Evolutionary conservation across 352 stramenopile species (phyloP), one percentile per base, ranked within the genome.

Genomic region (Globisporangium heterothallicum): DNA sequence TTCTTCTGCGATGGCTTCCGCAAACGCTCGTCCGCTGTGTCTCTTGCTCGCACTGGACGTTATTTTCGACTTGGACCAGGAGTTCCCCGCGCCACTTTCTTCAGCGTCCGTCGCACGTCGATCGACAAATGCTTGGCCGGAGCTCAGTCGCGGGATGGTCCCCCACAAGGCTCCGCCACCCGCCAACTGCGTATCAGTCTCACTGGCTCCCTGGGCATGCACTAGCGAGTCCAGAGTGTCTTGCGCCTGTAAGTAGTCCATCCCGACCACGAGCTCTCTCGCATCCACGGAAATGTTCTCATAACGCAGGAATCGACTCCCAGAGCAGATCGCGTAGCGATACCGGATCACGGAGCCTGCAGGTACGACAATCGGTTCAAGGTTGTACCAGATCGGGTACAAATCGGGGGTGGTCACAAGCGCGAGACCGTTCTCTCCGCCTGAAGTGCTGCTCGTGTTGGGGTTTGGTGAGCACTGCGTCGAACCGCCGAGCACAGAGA

Each of bases 341-440:
- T 96, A 96, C 19, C 64, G 76, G 38, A 95, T 73, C 19, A 77
- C 69, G 2, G 79, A 70, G 26, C 70, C 79, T 0, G 76, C 63
- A 12, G 76, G 78, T 38, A 86, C 68, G 32, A 91, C 43, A 3
- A 95, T 70, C 2, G 85, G 82, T 45, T 92, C 82, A 22, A 89
- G 54, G 56, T 94, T 95, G 70, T 94, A 95, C 85, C 85, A 95
- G 42, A 93, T 86, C 24, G 85, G 85, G 58, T 86, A 93, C 62
- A 93, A 61, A 25, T 95, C 83, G 16, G 83, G 83, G 32, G 83
- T 95, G 1, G 85, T 95, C 12, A 95, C 82, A 24, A 95, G 63
- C 35, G 78, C 77, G n/a, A 93, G 68, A 0, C 78, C 78, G 24
- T 55, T 49, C 26, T 89, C 69, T 6, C 61, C 29, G 12, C 54